phyloP scores from a whole-genome alignment of 1,284 basidiomycete species.

The Coniferiporia weirii region DNA sequence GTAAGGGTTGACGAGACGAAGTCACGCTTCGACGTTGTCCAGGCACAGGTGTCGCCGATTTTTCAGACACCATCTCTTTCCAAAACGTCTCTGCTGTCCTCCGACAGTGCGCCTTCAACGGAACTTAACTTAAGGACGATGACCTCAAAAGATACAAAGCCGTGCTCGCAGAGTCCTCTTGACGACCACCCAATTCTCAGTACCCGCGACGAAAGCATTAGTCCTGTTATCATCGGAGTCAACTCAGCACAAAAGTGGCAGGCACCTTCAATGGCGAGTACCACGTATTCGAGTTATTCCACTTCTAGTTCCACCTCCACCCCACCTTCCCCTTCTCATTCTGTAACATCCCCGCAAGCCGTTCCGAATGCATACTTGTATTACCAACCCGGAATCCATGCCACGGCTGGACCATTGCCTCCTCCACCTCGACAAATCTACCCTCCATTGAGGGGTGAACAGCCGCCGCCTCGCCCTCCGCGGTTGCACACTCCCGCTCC shows the following conservation, averaged over 20 bases:
- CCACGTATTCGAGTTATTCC: conserved; percentile 24
- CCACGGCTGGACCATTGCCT: conserved; percentile 67
- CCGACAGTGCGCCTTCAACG: neutral
- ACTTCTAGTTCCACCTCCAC: conserved; percentile 18
- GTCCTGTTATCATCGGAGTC: conserved; percentile 50
- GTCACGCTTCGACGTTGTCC: conserved; percentile 15
- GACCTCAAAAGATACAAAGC: conserved; percentile 6
- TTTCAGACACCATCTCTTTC: conserved; percentile 51
- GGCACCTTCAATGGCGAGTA: conserved; percentile 19
- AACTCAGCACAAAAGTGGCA: conserved; percentile 21
- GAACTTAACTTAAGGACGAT: neutral
- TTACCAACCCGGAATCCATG: conserved; percentile 63
- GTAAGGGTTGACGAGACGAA: conserved; percentile 13
- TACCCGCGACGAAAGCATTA: conserved; percentile 20
- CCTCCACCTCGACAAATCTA: conserved; percentile 52
- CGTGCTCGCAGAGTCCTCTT: neutral
- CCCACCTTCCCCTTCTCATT: conserved; percentile 18
- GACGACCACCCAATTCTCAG: neutral
- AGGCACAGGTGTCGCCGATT: conserved; percentile 34
- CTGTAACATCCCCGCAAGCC: conserved; percentile 13
- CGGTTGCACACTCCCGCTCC: conserved; percentile 15
- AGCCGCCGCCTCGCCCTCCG: conserved; percentile 17
- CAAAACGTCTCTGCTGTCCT: conserved; percentile 21
- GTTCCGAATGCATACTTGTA: conserved; percentile 39
- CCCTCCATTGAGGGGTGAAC: conserved; percentile 16